Percentiles rank a stretch among this genome's conserved stretches.
Conservation (phyloP, 352 stramenopile genomes). For the Globisporangium ultimum region DNA sequence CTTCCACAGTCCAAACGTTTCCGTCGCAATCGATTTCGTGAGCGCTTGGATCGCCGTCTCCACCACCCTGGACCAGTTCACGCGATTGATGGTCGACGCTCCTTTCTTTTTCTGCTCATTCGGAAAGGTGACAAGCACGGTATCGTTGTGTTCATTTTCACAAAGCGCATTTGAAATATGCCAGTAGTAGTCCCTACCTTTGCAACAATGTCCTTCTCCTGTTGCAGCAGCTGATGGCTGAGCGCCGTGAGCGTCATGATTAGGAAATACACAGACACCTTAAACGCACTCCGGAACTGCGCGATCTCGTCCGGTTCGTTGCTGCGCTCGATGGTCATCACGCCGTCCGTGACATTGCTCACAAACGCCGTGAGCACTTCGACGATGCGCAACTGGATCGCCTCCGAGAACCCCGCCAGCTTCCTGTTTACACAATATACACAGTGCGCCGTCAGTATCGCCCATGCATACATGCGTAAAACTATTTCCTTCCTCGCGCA, state of each 20-base stretch:
- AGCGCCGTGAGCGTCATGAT: constrained; percentile 53
- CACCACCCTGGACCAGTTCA: constrained; percentile 66
- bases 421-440: constrained; percentile 23
- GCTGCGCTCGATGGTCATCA: constrained; percentile 26
- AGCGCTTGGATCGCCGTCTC: constrained; percentile 57
- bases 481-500: not conserved
- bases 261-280: constrained; percentile 70
- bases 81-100: constrained; percentile 28
- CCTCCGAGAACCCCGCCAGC: constrained; percentile 40
- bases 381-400: constrained; percentile 60
- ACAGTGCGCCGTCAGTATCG: not conserved
- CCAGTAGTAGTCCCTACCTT: constrained; percentile 19
- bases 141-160: not conserved
- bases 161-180: no score
- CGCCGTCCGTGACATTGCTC: constrained; percentile 51
- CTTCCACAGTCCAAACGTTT: constrained; percentile 69
- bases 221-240: constrained; percentile 43
- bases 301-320: constrained; percentile 39
- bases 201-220: constrained; percentile 61
- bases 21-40: constrained; percentile 53
- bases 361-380: constrained; percentile 62
- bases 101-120: constrained; percentile 26
- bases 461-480: not conserved
- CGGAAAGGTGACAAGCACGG: not conserved
- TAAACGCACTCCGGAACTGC: constrained; percentile 54